Base-by-base conservation (phyloP, 139 green algal genomes). In the Ettlia oleoabundans region DNA sequence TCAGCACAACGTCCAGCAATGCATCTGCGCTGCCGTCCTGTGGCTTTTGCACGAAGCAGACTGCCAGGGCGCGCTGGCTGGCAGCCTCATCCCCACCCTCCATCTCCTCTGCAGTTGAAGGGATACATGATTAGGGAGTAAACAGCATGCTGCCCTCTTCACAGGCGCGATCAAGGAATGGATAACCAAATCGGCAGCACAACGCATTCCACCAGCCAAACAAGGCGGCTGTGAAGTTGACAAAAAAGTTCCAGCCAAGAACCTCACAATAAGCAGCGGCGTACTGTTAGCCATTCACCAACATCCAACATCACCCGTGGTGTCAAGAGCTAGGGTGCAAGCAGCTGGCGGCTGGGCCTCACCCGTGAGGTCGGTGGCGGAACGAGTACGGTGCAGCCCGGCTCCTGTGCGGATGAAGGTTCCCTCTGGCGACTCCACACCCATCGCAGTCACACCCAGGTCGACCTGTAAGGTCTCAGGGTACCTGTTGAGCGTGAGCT, bases 1-100 rank as follows among this genome's bases (percentile, higher is more conserved):
- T 89, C 41, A 98, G 79, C 15, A 86, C 81, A 3, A 95, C 77
- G 28, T 84, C 47, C 55, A 81, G 75, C n/a, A 70, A 15, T 0
- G 75, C 86, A 66, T 98, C 95, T 1, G 94, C 89, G 41, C 80
- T 81, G 33, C 83, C 84, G 68, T 98, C 95, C 85, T 97, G 92
- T 1, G 91, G 93, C 24, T 86, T 65, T 53, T 91, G 87, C n/a
- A 93, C 68, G 61, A 94, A 88, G 0, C 76, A 38, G 10, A 93
- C 84, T 32, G 51, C 35, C 67, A 92, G 55, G 9, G 83, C 86
- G 13, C 82, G 61, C 21, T 40, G 28, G 21, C 43, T 80, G 19
- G 28, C 63, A 19, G 26, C 38, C 47, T 51, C 75, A n/a, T 67
- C 72, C 19, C 65, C 62, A 70, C 68, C 61, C n/a, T 61, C 38